phyloP scores from a whole-genome alignment of 306 rosid genomes.

The Sphenostylis stenocarpa region DNA sequence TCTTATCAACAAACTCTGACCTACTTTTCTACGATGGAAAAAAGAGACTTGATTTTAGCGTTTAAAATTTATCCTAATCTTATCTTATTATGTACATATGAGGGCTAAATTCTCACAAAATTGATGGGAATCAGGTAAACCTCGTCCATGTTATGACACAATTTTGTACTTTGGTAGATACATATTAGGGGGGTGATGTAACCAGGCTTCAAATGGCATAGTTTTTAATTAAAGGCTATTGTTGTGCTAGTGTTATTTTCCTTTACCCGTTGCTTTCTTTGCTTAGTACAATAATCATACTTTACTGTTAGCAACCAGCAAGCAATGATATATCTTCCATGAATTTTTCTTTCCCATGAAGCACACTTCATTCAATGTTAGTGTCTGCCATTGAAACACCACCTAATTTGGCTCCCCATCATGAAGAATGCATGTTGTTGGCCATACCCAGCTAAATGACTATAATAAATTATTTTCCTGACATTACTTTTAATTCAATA shows the following conservation, averaged over 20 bases:
- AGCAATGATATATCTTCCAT: slow-evolving; percentile 35
- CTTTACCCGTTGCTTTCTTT: slow-evolving; percentile 33
- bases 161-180: slow-evolving; percentile 33
- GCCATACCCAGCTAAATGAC: not conserved
- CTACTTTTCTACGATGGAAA: slow-evolving; percentile 30
- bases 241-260: slow-evolving; percentile 29
- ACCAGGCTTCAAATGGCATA: slow-evolving; percentile 20
- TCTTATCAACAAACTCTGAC: slow-evolving; percentile 39
- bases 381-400: slow-evolving; percentile 34
- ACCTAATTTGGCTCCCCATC: slow-evolving; percentile 22
- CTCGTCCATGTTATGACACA: slow-evolving; percentile 14
- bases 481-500: too few species aligned
- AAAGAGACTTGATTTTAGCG: not conserved
- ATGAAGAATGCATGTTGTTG: slow-evolving; percentile 25
- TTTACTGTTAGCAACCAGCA: slow-evolving; percentile 26
- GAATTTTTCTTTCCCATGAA: slow-evolving; percentile 42
- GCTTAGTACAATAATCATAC: slow-evolving; percentile 35
- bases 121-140: slow-evolving; percentile 31
- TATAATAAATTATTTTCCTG: not conserved
- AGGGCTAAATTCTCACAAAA: slow-evolving; percentile 16
- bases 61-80: slow-evolving; percentile 22
- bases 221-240: slow-evolving; percentile 30
- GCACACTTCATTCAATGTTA: slow-evolving; percentile 36
- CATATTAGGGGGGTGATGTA: slow-evolving; percentile 18
- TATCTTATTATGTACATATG: slow-evolving; percentile 33